Evolutionary conservation across 1,284 basidiomycete genomes (phyloP).

Genomic region (Ustilago trichophora): DNA sequence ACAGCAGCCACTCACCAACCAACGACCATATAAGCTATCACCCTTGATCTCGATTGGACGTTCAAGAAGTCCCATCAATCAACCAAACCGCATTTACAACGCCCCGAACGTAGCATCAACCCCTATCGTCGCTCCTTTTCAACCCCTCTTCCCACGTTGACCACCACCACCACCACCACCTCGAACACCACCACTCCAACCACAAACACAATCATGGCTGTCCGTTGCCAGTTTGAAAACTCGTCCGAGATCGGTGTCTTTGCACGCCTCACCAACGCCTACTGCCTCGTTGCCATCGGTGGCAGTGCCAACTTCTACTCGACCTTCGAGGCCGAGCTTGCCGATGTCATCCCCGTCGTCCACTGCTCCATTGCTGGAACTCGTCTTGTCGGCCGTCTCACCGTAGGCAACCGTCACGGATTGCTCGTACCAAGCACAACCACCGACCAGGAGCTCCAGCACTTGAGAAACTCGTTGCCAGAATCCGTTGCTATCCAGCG

Average conservation of each 20-base stretch:
- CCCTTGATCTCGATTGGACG: too few relatives aligned
- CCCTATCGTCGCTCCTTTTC: too few relatives aligned
- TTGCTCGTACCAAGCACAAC: conserved; percentile 94
- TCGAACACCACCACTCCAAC: too few relatives aligned
- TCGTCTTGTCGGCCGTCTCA: conserved; percentile 90
- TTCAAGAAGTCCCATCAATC: too few relatives aligned
- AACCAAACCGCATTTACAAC: too few relatives aligned
- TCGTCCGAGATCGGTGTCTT: conserved; percentile 90
- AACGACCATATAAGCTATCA: too few relatives aligned
- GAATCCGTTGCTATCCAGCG: conserved; percentile 91
- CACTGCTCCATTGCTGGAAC: conserved; percentile 96
- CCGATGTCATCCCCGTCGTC: conserved; percentile 93
- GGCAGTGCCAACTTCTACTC: conserved; percentile 99
- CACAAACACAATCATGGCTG: too few relatives aligned
- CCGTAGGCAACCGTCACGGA: conserved; percentile 87
- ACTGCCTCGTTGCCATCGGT: conserved; percentile 76
- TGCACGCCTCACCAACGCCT: conserved; percentile 84
- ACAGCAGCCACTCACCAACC: conserved; percentile 4
- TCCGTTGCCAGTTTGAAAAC: conserved; percentile 81
- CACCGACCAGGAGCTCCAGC: conserved; percentile 97
- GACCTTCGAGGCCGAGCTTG: conserved; percentile 92
- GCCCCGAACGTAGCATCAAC: too few relatives aligned
- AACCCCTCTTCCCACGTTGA: too few relatives aligned
- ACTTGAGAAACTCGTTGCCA: conserved; percentile 94
- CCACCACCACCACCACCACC: conserved; percentile 5